phyloP scores from a whole-genome alignment of 2,329 filamentous ascomycete genomes.

The Beauveria brongniartii region DNA sequence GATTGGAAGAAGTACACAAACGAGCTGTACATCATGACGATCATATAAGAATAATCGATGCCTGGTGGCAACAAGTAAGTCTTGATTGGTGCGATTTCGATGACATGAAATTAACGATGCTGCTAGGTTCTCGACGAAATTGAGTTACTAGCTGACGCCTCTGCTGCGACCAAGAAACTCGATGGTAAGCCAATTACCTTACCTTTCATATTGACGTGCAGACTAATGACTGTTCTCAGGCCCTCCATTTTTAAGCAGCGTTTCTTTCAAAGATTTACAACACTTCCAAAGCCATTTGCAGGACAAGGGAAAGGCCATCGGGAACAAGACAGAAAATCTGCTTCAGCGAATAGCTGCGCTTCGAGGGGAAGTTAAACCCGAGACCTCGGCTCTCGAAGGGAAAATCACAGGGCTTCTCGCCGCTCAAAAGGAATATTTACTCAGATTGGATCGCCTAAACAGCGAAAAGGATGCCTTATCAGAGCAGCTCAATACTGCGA shows the following conservation, averaged over 20 bases:
- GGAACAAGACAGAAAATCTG: constrained; percentile 62
- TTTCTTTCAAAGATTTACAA: constrained; percentile 54
- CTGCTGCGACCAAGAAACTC: constrained; percentile 34
- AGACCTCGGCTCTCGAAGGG: constrained; percentile 64
- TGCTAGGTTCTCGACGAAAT: constrained; percentile 55
- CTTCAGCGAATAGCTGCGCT: constrained; percentile 48
- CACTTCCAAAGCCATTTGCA: constrained; percentile 78
- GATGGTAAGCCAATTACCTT: constrained; percentile 28
- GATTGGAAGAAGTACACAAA: constrained; percentile 73
- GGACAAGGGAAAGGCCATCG: constrained; percentile 67
- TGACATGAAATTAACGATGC: neutral
- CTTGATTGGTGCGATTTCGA: neutral
- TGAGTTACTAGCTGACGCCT: constrained; percentile 47
- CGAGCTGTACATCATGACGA: constrained; percentile 80
- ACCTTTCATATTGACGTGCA: neutral
- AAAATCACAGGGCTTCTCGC: constrained; percentile 70
- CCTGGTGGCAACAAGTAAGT: constrained; percentile 87
- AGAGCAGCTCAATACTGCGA: constrained; percentile 80
- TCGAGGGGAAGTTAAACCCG: constrained; percentile 51
- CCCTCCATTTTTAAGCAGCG: constrained; percentile 47
- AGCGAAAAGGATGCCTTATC: constrained; percentile 78
- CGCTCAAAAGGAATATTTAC: constrained; percentile 70
- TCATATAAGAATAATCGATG: constrained; percentile 81
- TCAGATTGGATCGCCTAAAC: constrained; percentile 66
- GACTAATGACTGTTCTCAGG: constrained; percentile 27